phyloP scores from a whole-genome alignment of 495 filamentous ascomycete genomes.

The Parathielavia appendiculata region DNA sequence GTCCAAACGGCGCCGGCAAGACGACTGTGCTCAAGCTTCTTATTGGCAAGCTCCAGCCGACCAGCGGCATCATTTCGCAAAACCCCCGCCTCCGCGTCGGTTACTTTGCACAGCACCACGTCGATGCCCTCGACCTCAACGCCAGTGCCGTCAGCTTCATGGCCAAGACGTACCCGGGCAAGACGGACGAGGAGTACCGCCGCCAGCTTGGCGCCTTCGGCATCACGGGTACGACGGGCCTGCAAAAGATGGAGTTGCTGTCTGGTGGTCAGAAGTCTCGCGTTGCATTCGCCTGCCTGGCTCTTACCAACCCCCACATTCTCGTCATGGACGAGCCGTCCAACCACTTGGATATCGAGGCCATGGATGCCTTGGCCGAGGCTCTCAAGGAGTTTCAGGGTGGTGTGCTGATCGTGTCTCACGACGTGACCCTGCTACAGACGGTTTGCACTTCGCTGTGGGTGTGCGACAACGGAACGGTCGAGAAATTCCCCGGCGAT shows the following conservation, averaged over 20 bases:
- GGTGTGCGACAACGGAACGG: slow-evolving; percentile 92
- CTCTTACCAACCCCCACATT: slow-evolving; percentile 90
- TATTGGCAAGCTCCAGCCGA: slow-evolving; percentile 75
- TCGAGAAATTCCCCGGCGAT: slow-evolving; percentile 94
- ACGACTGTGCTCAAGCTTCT: slow-evolving; percentile 94
- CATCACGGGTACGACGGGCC: slow-evolving; percentile 93
- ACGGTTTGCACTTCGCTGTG: slow-evolving; percentile 90
- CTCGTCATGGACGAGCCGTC: slow-evolving; percentile 97
- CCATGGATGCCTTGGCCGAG: slow-evolving; percentile 89
- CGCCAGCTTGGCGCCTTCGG: slow-evolving; percentile 94
- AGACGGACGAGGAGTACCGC: slow-evolving; percentile 93
- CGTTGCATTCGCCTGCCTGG: slow-evolving; percentile 93
- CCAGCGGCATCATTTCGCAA: slow-evolving; percentile 74
- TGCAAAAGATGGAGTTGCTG: slow-evolving; percentile 91
- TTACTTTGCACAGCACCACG: slow-evolving; percentile 98
- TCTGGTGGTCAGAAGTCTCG: slow-evolving; percentile 98
- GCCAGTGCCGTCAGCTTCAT: slow-evolving; percentile 89
- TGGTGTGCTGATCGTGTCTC: slow-evolving; percentile 95
- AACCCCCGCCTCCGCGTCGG: slow-evolving; percentile 84
- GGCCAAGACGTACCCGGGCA: slow-evolving; percentile 84
- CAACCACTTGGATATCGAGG: slow-evolving; percentile 98
- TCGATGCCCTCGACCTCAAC: slow-evolving; percentile 90
- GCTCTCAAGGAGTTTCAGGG: slow-evolving; percentile 85
- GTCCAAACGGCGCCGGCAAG: slow-evolving; percentile 97
- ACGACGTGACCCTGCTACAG: slow-evolving; percentile 96